A percentile compares a stretch with the other conserved stretches of the same genome.
These are phyloP conservation scores for Psidium guajava DNA, from an alignment of 345 rosid species.

Conservation along the genomic window DNA sequence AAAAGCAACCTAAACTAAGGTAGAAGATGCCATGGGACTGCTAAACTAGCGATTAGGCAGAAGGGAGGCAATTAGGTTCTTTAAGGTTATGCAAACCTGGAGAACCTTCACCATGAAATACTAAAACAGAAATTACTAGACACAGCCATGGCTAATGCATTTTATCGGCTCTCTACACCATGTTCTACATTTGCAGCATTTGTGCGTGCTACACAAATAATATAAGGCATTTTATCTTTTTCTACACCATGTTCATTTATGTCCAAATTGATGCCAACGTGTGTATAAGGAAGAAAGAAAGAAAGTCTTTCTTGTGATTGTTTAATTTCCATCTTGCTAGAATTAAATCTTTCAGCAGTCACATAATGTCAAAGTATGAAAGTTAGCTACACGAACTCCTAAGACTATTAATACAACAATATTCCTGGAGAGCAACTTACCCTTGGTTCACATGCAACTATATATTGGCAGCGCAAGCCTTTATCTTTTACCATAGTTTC, in stretches of 20 bases:
- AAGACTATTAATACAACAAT: background rate
- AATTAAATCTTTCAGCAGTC: background rate
- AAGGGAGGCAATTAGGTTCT: background rate
- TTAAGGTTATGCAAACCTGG: background rate
- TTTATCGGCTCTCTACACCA: background rate
- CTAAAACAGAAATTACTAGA: background rate
- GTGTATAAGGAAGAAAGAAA: background rate
- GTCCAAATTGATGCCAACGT: background rate
- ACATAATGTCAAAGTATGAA: background rate
- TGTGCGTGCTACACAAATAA: background rate
- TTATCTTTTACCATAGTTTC: constrained; percentile 92
- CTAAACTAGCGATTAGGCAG: background rate
- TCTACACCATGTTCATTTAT: background rate
- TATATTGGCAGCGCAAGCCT: constrained; percentile 94
- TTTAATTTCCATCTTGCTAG: background rate
- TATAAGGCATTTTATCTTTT: background rate
- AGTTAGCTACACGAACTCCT: background rate
- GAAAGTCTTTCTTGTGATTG: background rate
- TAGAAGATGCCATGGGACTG: background rate
- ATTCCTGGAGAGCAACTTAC: constrained; percentile 22
- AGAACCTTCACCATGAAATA: background rate
- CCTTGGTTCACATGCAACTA: constrained; percentile 91
- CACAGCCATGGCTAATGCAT: background rate
- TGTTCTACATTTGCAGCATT: background rate
- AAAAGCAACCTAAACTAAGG: background rate